Conservation (phyloP, 352 stramenopile genomes). For the Pythium chondricola region DNA sequence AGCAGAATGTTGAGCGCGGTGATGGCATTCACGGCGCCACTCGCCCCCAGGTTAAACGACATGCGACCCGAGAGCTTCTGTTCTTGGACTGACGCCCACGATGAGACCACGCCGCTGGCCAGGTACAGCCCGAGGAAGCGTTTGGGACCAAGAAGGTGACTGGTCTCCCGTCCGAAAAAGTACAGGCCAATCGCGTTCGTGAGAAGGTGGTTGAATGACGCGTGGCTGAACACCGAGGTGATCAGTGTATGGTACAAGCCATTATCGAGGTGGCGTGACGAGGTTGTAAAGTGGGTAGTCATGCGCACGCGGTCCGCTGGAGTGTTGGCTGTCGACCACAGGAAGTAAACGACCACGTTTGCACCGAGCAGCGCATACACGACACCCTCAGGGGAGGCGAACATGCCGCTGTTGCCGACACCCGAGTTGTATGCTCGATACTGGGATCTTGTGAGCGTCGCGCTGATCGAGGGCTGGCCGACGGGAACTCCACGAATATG, state of each 20-base stretch:
- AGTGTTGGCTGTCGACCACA: constrained; percentile 52
- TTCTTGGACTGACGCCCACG: constrained; percentile 50
- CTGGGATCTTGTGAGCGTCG: too few species aligned
- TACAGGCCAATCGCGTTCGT: constrained; percentile 74
- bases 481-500: too few species aligned
- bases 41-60: constrained; percentile 60
- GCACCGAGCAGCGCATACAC: constrained; percentile 44
- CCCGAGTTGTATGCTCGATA: too few species aligned
- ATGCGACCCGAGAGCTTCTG: constrained; percentile 36
- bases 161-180: constrained; percentile 72
- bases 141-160: constrained; percentile 52
- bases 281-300: constrained; percentile 75
- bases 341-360: constrained; percentile 51
- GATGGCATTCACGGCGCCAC: constrained; percentile 74
- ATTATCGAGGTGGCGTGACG: constrained; percentile 45
- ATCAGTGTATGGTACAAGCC: constrained; percentile 71
- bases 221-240: constrained; percentile 70
- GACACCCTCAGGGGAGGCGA: constrained; percentile 26
- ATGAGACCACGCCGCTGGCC: constrained; percentile 59
- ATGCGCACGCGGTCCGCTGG: constrained; percentile 46
- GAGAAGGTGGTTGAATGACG: constrained; percentile 41
- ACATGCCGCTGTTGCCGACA: background rate
- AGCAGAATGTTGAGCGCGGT: constrained; percentile 65
- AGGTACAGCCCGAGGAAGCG: constrained; percentile 75
- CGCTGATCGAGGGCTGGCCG: too few species aligned